These are phyloP conservation scores for Plectosphaerella plurivora DNA, from an alignment of 2,329 filamentous ascomycete genomes.

Conservation along the genomic window DNA sequence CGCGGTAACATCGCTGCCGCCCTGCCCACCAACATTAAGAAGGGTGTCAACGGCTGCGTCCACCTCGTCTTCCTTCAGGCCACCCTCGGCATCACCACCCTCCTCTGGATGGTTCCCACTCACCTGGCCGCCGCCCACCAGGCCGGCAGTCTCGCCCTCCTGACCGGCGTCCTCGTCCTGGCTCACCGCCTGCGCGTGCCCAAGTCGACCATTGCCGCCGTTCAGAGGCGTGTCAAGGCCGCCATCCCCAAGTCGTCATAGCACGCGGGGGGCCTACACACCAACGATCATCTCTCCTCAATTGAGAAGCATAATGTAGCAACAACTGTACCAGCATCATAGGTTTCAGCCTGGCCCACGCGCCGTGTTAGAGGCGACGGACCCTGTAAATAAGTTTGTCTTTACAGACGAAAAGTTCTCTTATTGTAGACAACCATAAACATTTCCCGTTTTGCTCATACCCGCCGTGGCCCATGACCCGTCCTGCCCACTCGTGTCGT, in stretches of 20 bases:
- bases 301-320: constrained; percentile 4
- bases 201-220: constrained; percentile 54
- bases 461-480: background rate
- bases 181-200: constrained; percentile 75
- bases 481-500: constrained; percentile 5
- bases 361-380: background rate
- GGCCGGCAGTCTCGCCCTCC: constrained; percentile 78
- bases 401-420: background rate
- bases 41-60: constrained; percentile 73
- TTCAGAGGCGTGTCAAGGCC: constrained; percentile 44
- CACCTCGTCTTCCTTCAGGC: constrained; percentile 82
- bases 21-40: constrained; percentile 60
- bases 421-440: background rate
- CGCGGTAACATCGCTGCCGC: constrained; percentile 52
- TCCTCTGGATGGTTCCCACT: constrained; percentile 90
- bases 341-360: constrained; percentile 6
- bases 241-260: constrained; percentile 3
- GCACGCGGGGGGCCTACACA: background rate
- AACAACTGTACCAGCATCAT: constrained; percentile 6
- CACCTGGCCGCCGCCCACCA: constrained; percentile 88
- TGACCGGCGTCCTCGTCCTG: constrained; percentile 77
- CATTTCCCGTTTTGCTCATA: background rate
- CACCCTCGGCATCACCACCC: constrained; percentile 78
- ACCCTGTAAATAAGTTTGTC: background rate
- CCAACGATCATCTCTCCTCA: background rate